Evolutionary conservation across 208 protist species (phyloP).

Genomic region (Herpetomonas samuelpessoai): DNA sequence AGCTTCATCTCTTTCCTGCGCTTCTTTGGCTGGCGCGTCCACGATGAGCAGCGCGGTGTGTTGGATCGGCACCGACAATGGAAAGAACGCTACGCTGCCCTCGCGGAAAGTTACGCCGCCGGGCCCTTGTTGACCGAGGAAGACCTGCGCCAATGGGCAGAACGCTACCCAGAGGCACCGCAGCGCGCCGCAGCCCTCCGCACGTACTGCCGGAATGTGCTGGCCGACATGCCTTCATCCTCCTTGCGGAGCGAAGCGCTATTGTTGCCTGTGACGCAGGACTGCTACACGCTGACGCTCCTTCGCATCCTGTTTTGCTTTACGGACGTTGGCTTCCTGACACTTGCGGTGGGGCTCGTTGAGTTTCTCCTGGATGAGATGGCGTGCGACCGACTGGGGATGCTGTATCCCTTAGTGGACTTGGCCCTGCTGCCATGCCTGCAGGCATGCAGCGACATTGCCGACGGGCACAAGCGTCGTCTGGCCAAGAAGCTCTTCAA

Average conservation of each 20-base stretch:
- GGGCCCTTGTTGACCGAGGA: background rate
- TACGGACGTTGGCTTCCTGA: slow-evolving; percentile 57
- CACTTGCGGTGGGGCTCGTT: slow-evolving; percentile 65
- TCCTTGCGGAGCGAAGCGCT: background rate
- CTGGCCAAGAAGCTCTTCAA: slow-evolving; percentile 43
- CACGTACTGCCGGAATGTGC: no score
- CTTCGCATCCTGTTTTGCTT: slow-evolving; percentile 66
- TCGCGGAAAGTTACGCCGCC: slow-evolving; percentile 13
- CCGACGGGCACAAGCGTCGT: slow-evolving; percentile 54
- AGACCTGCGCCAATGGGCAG: background rate
- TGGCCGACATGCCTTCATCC: background rate
- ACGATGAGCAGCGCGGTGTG: slow-evolving; percentile 78
- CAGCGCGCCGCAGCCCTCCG: background rate
- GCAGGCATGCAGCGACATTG: slow-evolving; percentile 29
- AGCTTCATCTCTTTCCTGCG: slow-evolving; percentile 84
- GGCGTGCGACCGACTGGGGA: slow-evolving; percentile 36
- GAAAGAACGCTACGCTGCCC: slow-evolving; percentile 46
- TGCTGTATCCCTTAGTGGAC: slow-evolving; percentile 44
- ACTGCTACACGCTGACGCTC: slow-evolving; percentile 56
- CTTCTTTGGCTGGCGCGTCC: slow-evolving; percentile 83
- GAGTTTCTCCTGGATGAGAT: slow-evolving; percentile 87
- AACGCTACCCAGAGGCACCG: background rate
- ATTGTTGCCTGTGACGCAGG: background rate
- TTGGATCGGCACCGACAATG: slow-evolving; percentile 79
- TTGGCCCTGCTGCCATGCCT: slow-evolving; percentile 45